phyloP scores from a whole-genome alignment of 1,139 yeast species.

The Protomyces macrosporus region DNA sequence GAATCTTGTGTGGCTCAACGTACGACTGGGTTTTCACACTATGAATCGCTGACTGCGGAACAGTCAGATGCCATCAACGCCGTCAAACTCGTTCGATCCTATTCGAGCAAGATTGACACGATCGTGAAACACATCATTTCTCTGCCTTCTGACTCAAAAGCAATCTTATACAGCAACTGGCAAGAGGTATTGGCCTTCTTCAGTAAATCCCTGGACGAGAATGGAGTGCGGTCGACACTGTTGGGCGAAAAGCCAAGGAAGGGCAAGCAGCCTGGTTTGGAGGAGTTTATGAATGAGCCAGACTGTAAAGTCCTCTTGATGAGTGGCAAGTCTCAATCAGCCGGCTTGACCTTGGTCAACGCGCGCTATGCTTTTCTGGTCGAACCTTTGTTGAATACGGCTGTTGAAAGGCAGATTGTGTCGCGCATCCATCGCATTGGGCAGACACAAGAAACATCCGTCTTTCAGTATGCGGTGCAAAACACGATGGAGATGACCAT shows the following conservation, averaged over 20 bases:
- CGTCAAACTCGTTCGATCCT: conserved; percentile 46
- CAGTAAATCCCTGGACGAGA: conserved; percentile 59
- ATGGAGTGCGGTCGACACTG: conserved; percentile 48
- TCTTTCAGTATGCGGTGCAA: conserved; percentile 83
- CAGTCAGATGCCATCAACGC: conserved; percentile 46
- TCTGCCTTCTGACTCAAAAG: conserved; percentile 33
- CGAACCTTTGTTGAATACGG: conserved; percentile 85
- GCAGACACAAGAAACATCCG: conserved; percentile 69
- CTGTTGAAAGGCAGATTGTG: conserved; percentile 84
- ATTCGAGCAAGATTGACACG: conserved; percentile 81
- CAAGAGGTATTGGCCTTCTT: conserved; percentile 59
- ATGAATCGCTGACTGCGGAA: conserved; percentile 46
- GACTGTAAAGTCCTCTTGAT: conserved; percentile 73
- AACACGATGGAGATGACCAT: conserved; percentile 89
- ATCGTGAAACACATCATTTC: conserved; percentile 56
- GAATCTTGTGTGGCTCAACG: neutral
- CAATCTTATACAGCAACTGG: conserved; percentile 23
- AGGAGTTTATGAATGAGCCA: conserved; percentile 57
- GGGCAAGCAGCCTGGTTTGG: conserved; percentile 7
- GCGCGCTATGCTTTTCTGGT: conserved; percentile 66
- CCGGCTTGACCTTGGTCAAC: conserved; percentile 83
- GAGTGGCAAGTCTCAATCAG: conserved; percentile 68
- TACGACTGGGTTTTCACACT: conserved; percentile 39
- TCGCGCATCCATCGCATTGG: conserved; percentile 91
- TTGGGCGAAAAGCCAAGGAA: conserved; percentile 47